Percentiles rank a stretch among this genome's conserved stretches.
These are phyloP conservation scores for Rhodomyrtus psidioides DNA, from an alignment of 441 rosid genomes.

Conservation along the genomic window DNA sequence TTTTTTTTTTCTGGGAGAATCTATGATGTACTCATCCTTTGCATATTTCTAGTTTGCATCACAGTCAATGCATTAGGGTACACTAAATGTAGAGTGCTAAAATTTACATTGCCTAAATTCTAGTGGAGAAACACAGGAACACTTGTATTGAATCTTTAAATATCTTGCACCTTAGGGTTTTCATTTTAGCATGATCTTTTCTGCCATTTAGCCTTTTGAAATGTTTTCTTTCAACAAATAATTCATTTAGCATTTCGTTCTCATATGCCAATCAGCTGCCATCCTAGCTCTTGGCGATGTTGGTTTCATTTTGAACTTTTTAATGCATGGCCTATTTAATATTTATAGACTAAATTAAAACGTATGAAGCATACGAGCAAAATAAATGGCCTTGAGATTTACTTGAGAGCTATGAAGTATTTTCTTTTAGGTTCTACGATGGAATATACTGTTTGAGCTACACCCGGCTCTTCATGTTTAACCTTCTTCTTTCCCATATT, in stretches of 20 bases:
- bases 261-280: not conserved
- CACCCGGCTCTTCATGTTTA: not conserved
- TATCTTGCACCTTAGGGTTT: not conserved
- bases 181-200: not conserved
- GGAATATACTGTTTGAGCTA: not conserved
- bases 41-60: not conserved
- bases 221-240: not conserved
- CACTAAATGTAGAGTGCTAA: not conserved
- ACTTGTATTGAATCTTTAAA: not conserved
- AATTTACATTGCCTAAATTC: not conserved
- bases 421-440: not conserved
- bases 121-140: not conserved
- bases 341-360: not conserved
- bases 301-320: not conserved
- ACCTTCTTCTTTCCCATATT: not conserved
- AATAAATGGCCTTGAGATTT: not conserved
- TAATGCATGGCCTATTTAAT: not conserved
- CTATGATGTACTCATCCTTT: not conserved
- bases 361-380: not conserved
- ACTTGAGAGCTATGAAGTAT: not conserved
- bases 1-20: not conserved
- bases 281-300: not conserved
- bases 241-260: not conserved
- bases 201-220: not conserved
- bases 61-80: not conserved